phyloP scores from a whole-genome alignment of 495 filamentous ascomycete species.

The Peziza echinospora region DNA sequence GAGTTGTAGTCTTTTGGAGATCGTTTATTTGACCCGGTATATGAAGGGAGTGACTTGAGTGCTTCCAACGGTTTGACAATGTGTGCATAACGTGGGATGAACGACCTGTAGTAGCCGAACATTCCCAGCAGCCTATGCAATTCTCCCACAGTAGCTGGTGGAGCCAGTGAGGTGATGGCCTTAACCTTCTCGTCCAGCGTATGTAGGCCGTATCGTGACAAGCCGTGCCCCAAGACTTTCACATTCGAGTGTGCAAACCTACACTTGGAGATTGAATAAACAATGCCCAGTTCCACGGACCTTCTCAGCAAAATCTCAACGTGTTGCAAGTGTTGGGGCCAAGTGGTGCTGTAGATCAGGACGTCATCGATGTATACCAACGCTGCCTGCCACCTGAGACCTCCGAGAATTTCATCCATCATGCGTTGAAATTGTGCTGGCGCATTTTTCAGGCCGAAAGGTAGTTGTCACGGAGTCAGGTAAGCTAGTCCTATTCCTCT shows the following conservation, averaged over 20 bases:
- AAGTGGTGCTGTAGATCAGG: background rate
- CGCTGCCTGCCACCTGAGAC: background rate
- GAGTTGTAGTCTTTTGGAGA: no score
- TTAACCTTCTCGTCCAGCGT: conserved; percentile 1
- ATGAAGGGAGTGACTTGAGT: background rate
- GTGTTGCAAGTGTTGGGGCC: background rate
- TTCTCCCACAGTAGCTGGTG: background rate
- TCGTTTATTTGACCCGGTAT: no score
- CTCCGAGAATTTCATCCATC: conserved; percentile 1
- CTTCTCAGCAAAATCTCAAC: background rate
- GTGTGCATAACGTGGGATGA: background rate
- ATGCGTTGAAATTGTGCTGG: conserved; percentile 2
- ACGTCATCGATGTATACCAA: conserved; percentile 4
- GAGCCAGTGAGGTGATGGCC: background rate
- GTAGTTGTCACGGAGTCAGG: no score
- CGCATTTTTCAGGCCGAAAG: background rate
- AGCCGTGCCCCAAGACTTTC: background rate
- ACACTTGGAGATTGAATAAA: background rate
- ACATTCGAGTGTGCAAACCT: background rate
- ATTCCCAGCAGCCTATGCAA: conserved; percentile 1
- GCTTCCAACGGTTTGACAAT: background rate
- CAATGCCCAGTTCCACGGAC: background rate
- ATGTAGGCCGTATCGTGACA: no score
- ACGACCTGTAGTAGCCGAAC: conserved; percentile 3
- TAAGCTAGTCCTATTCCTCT: no score